Percentiles rank a stretch among this genome's conserved stretches.
These are phyloP conservation scores for Pachysandra terminalis DNA, from an alignment of 164 flowering plant species.

Conservation along the genomic window DNA sequence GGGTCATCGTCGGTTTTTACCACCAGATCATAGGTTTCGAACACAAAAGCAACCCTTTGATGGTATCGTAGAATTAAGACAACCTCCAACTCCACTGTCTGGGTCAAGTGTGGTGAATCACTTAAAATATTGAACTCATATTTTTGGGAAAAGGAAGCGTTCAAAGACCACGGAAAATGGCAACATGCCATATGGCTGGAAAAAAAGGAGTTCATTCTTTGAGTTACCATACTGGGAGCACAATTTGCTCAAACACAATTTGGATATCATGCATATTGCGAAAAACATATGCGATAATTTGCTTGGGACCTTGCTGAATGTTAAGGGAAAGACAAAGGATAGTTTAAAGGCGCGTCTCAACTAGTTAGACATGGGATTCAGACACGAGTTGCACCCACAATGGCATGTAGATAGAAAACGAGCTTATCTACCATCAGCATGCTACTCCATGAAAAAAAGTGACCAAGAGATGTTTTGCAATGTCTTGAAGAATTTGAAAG, in stretches of 20 bases:
- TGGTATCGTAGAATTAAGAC: not conserved
- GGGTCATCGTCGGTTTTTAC: conserved; percentile 18
- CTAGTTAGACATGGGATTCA: conserved; percentile 11
- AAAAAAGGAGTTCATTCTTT: conserved; percentile 13
- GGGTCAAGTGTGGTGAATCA: not conserved
- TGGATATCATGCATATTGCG: conserved; percentile 26
- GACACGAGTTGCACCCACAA: conserved; percentile 9
- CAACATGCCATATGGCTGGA: not conserved
- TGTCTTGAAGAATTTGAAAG: conserved; percentile 1
- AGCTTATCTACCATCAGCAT: conserved; percentile 9
- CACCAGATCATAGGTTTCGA: not conserved
- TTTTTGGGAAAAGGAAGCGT: not conserved
- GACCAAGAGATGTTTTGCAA: conserved; percentile 10
- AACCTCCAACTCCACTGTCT: not conserved
- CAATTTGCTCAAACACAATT: conserved; percentile 7
- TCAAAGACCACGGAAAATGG: not conserved
- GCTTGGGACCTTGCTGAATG: conserved; percentile 6
- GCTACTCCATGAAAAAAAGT: conserved; percentile 4
- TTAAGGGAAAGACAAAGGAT: conserved; percentile 19
- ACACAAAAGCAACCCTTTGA: not conserved
- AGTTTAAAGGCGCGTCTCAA: conserved; percentile 3
- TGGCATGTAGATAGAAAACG: not conserved
- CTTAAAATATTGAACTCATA: not conserved
- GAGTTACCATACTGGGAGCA: conserved; percentile 14
- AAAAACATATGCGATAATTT: conserved; percentile 20